Evolutionary conservation across 495 filamentous ascomycete species (phyloP).

Genomic region (Penicillium goetzii): DNA sequence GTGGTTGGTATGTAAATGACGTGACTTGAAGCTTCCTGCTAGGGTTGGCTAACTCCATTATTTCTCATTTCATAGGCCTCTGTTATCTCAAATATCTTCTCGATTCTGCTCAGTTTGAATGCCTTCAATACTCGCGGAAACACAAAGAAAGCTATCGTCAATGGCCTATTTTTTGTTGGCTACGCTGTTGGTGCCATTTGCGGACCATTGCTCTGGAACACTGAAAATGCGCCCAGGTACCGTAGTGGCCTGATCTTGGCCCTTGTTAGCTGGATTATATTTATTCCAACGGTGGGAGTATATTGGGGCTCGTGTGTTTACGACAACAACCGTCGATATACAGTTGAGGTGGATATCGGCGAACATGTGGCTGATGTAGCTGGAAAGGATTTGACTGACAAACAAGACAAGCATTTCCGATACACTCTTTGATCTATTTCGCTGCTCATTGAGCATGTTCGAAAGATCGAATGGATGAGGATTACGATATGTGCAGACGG

Average conservation of each 20-base stretch:
- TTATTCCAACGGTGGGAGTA: conserved; percentile 20
- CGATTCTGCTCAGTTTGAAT: conserved; percentile 55
- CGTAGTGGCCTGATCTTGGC: conserved; percentile 27
- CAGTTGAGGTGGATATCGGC: neutral
- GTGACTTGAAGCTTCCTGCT: conserved; percentile 12
- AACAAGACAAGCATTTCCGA: conserved; percentile 25
- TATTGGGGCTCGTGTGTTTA: conserved; percentile 28
- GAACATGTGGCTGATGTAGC: conserved; percentile 16
- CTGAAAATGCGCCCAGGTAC: conserved; percentile 25
- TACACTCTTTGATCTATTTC: conserved; percentile 20
- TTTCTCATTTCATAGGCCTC: conserved; percentile 22
- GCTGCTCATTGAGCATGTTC: no score
- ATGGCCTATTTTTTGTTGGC: conserved; percentile 44
- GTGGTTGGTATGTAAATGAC: conserved; percentile 33
- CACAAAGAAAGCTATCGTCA: conserved; percentile 60
- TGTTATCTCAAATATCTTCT: conserved; percentile 51
- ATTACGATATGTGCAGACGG: no score
- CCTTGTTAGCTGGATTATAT: conserved; percentile 34
- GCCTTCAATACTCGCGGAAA: conserved; percentile 64
- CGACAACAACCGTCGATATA: conserved; percentile 25
- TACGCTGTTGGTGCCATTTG: conserved; percentile 43
- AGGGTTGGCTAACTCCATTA: neutral
- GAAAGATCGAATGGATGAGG: no score
- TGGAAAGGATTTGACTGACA: conserved; percentile 31
- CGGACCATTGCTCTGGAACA: conserved; percentile 37